A percentile compares a stretch with the other conserved stretches of the same genome.
Evolutionary conservation across 495 filamentous ascomycete species (phyloP).

Genomic region (Darksidea phi): DNA sequence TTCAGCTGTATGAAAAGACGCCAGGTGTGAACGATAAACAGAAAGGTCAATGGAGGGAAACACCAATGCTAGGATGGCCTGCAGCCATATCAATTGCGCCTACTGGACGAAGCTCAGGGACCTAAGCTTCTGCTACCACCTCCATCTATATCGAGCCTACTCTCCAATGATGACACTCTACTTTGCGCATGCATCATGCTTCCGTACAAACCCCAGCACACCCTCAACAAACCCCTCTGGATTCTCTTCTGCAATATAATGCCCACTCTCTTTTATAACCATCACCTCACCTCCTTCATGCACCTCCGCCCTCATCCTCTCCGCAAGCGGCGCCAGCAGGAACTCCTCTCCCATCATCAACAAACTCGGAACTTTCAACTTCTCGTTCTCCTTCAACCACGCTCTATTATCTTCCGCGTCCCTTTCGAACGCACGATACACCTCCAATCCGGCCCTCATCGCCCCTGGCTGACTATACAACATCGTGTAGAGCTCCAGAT

Average conservation of each 20-base stretch:
- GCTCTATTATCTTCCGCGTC: constrained; percentile 44
- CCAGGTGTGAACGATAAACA: no score
- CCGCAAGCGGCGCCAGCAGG: constrained; percentile 32
- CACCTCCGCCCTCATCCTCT: constrained; percentile 43
- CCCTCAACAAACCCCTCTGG: constrained; percentile 44
- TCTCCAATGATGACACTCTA: no score
- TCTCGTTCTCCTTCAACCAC: constrained; percentile 44
- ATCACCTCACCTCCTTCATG: constrained; percentile 38
- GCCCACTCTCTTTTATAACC: constrained; percentile 41
- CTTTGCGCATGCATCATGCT: neutral
- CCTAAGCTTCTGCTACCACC: no score
- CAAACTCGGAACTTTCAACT: constrained; percentile 44
- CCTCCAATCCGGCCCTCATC: constrained; percentile 43
- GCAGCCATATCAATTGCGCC: no score
- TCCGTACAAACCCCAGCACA: constrained; percentile 40
- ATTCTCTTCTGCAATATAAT: constrained; percentile 48
- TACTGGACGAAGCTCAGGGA: no score
- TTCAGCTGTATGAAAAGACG: no score
- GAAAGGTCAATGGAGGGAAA: no score
- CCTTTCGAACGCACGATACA: constrained; percentile 48
- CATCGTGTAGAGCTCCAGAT: constrained; percentile 45
- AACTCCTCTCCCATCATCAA: constrained; percentile 43
- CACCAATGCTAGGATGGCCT: no score
- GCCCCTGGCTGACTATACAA: constrained; percentile 46
- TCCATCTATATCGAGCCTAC: no score